A percentile compares a stretch with the other conserved stretches of the same genome.
phyloP scores from a whole-genome alignment of 2,329 filamentous ascomycete genomes.

The Neofusicoccum kwambonambiense region DNA sequence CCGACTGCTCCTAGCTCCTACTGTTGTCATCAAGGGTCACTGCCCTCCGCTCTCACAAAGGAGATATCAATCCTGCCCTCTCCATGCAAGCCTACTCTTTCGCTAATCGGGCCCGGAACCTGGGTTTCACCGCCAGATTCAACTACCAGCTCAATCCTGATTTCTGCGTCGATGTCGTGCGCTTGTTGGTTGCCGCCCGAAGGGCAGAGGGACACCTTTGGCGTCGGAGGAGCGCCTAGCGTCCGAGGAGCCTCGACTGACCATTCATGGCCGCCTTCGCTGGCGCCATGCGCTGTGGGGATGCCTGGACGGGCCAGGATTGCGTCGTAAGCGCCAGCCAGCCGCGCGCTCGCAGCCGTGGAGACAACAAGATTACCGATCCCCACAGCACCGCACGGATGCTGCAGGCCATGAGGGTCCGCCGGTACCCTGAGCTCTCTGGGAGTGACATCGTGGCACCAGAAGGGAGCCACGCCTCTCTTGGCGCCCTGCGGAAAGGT shows the following conservation, averaged over 20 bases:
- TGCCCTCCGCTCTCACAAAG: neutral
- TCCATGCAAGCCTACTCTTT: neutral
- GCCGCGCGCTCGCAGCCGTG: conserved; percentile 18
- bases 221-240: neutral
- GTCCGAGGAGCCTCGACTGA: neutral
- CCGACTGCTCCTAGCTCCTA: neutral
- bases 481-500: conserved; percentile 48
- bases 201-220: neutral
- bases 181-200: neutral
- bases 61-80: neutral
- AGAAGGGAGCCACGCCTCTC: conserved; percentile 61
- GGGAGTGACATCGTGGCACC: conserved; percentile 59
- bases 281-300: neutral
- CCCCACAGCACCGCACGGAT: conserved; percentile 54
- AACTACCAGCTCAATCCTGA: conserved; percentile 2
- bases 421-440: conserved; percentile 57
- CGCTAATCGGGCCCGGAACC: neutral
- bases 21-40: neutral
- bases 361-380: conserved; percentile 30
- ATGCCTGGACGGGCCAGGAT: neutral
- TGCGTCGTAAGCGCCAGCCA: conserved; percentile 3
- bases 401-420: conserved; percentile 40
- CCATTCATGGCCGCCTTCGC: neutral
- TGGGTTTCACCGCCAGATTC: neutral
- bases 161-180: neutral